These are phyloP conservation scores for Erythrobasidium hasegawianum DNA, from an alignment of 1,284 basidiomycete species.

Conservation along the genomic window DNA sequence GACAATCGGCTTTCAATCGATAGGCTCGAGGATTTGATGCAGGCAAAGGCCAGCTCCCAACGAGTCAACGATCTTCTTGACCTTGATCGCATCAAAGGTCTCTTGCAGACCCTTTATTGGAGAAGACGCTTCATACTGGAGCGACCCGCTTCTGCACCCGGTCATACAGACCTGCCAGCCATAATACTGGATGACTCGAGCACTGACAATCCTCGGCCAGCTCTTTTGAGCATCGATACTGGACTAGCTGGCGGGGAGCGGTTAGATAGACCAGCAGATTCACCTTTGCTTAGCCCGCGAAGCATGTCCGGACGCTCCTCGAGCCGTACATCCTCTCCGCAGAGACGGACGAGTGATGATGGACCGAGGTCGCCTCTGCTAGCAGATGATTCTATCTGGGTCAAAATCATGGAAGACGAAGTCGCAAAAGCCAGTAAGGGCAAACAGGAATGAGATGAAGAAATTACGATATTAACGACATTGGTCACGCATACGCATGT, in stretches of 20 bases:
- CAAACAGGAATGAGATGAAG: too few relatives aligned
- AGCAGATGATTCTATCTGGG: too few relatives aligned
- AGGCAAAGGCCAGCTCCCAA: constrained; percentile 69
- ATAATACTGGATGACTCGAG: background rate
- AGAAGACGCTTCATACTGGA: constrained; percentile 63
- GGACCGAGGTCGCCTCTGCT: too few relatives aligned
- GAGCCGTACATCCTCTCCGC: constrained; percentile 31
- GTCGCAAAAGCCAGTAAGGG: too few relatives aligned
- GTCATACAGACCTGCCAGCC: background rate
- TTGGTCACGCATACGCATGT: too few relatives aligned
- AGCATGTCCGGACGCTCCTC: constrained; percentile 38
- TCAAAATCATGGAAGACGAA: too few relatives aligned
- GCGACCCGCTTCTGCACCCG: constrained; percentile 47
- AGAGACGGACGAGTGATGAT: background rate
- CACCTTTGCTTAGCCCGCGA: too few relatives aligned
- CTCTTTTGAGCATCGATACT: too few relatives aligned
- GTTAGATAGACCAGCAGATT: constrained; percentile 29
- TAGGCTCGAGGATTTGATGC: constrained; percentile 76
- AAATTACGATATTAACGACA: too few relatives aligned
- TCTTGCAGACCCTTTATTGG: constrained; percentile 69
- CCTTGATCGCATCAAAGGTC: constrained; percentile 72
- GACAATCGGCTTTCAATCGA: too few relatives aligned
- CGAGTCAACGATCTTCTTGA: constrained; percentile 76
- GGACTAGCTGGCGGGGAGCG: too few relatives aligned
- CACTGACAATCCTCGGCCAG: background rate